Evolutionary conservation across 2,329 filamentous ascomycete species (phyloP).

Genomic region (Metarhizium anisopliae): DNA sequence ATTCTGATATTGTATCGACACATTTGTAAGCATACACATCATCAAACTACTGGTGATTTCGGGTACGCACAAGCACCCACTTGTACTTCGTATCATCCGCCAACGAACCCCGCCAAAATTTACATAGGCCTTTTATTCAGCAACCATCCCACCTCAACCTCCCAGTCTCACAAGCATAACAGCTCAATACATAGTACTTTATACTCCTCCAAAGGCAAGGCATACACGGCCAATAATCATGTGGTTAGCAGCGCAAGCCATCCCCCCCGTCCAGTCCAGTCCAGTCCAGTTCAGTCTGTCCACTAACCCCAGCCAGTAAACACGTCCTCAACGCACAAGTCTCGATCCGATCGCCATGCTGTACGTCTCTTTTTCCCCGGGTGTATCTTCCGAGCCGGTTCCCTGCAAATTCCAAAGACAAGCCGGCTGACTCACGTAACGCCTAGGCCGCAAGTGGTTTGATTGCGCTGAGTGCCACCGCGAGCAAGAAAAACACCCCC

Average conservation of each 20-base stretch:
- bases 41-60: too few relatives aligned
- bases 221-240: neutral
- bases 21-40: too few relatives aligned
- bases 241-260: neutral
- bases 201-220: neutral
- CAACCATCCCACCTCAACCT: neutral
- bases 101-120: too few relatives aligned
- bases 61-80: too few relatives aligned
- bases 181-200: neutral
- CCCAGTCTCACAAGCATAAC: neutral
- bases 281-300: neutral
- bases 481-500: constrained; percentile 68
- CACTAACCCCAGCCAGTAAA: constrained; percentile 52
- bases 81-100: too few relatives aligned
- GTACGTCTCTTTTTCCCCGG: constrained; percentile 40
- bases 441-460: constrained; percentile 86
- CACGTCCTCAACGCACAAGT: constrained; percentile 98
- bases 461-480: constrained; percentile 93
- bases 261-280: neutral
- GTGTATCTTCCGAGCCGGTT: neutral
- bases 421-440: neutral
- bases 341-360: constrained; percentile 89
- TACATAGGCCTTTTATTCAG: too few relatives aligned
- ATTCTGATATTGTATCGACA: too few relatives aligned
- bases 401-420: neutral